These are phyloP conservation scores for Monosiga brevicollis DNA, from an alignment of 78 protist genomes.

Conservation along the genomic window DNA sequence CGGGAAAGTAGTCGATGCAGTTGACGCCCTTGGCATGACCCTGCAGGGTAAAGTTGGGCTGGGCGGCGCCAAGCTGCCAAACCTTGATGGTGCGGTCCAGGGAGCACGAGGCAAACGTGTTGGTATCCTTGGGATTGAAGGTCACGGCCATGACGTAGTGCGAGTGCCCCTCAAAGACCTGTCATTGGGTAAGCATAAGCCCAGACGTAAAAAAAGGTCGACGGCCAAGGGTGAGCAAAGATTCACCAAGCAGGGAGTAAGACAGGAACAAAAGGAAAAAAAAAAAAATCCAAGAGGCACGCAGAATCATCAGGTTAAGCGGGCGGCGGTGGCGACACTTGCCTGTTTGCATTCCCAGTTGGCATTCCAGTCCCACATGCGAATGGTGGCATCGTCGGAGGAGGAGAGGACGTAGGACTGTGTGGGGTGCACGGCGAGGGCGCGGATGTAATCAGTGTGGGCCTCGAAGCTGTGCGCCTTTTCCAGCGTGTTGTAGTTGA, in stretches of 20 bases:
- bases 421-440: slow-evolving; percentile 92
- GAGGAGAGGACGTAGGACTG: slow-evolving; percentile 80
- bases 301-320: too few relatives aligned
- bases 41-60: slow-evolving; percentile 91
- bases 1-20: slow-evolving; percentile 81
- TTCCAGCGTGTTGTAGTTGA: slow-evolving; percentile 93
- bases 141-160: slow-evolving; percentile 93
- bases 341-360: slow-evolving; percentile 59
- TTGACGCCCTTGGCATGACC: slow-evolving; percentile 98
- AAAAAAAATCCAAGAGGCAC: not conserved
- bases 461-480: slow-evolving; percentile 83
- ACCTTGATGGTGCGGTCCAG: slow-evolving; percentile 90
- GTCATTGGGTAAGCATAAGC: not conserved
- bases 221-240: too few relatives aligned
- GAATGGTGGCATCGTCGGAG: slow-evolving; percentile 93
- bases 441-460: slow-evolving; percentile 92
- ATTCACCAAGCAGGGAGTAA: too few relatives aligned
- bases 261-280: not conserved
- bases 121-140: slow-evolving; percentile 96
- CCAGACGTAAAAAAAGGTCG: not conserved
- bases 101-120: slow-evolving; percentile 94
- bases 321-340: not conserved
- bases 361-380: slow-evolving; percentile 96
- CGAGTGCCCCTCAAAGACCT: slow-evolving; percentile 90
- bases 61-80: slow-evolving; percentile 75